phyloP scores from a whole-genome alignment of 345 rosid genomes.

The Gossypium sturtianum region DNA sequence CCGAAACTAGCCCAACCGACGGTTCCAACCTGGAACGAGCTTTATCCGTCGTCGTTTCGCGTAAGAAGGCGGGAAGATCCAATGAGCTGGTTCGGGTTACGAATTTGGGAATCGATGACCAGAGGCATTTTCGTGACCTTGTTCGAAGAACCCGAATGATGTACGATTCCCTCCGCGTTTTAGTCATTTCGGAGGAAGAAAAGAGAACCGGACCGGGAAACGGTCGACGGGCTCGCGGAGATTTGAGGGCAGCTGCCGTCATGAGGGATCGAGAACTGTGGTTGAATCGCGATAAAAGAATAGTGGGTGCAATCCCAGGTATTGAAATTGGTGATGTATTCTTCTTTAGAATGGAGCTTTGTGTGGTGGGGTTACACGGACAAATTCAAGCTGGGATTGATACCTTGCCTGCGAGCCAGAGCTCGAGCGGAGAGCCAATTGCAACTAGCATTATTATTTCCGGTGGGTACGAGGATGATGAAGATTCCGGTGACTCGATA shows the following conservation, averaged over 20 bases:
- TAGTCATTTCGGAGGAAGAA: slow-evolving; percentile 40
- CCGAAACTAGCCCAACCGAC: neutral
- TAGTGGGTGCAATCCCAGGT: slow-evolving; percentile 85
- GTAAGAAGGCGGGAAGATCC: slow-evolving; percentile 37
- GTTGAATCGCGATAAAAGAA: slow-evolving; percentile 73
- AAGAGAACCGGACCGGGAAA: slow-evolving; percentile 16
- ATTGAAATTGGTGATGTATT: slow-evolving; percentile 70
- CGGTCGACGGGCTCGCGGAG: slow-evolving; percentile 42
- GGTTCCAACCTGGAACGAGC: neutral
- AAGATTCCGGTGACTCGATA: slow-evolving; percentile 63
- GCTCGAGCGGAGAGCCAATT: slow-evolving; percentile 75
- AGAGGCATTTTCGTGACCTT: slow-evolving; percentile 48
- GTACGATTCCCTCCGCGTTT: slow-evolving; percentile 55
- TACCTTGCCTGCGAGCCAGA: slow-evolving; percentile 48
- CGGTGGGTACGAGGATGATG: slow-evolving; percentile 86
- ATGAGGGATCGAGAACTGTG: slow-evolving; percentile 61
- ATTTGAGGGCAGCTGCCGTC: slow-evolving; percentile 49
- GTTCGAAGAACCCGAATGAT: slow-evolving; percentile 61
- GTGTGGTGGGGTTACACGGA: slow-evolving; percentile 80
- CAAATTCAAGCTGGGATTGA: slow-evolving; percentile 90
- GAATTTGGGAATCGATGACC: slow-evolving; percentile 50
- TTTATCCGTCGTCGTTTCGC: slow-evolving; percentile 17
- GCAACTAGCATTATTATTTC: slow-evolving; percentile 88
- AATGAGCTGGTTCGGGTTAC: slow-evolving; percentile 75
- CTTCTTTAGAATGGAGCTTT: slow-evolving; percentile 73